These are phyloP conservation scores for Brassica juncea DNA, from an alignment of 345 rosid genomes.

Conservation along the genomic window DNA sequence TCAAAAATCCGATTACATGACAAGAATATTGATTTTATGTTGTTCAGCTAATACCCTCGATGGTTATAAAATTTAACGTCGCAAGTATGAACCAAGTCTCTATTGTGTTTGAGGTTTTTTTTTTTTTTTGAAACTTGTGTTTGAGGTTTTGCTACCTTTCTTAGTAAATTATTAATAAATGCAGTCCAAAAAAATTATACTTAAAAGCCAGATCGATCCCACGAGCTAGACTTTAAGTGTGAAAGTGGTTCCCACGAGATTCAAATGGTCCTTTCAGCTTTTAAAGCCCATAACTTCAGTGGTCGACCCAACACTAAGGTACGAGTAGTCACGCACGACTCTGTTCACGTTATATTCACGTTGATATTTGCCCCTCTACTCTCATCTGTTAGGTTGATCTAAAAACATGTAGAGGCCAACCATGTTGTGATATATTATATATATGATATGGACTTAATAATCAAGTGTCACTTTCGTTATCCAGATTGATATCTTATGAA, in stretches of 20 bases:
- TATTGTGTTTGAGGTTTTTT: background rate
- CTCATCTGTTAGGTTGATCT: slow-evolving; percentile 25
- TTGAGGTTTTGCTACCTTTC: background rate
- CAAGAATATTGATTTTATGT: background rate
- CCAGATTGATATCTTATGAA: slow-evolving; percentile 5
- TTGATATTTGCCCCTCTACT: slow-evolving; percentile 25
- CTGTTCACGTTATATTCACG: slow-evolving; percentile 36
- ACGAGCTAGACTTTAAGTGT: slow-evolving; percentile 22
- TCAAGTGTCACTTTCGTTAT: slow-evolving; percentile 24
- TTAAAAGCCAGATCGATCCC: slow-evolving; percentile 13
- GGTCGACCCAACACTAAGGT: slow-evolving; percentile 43
- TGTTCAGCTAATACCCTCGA: background rate
- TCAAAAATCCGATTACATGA: background rate
- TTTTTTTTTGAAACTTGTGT: no score
- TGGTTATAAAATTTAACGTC: background rate
- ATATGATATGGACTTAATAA: slow-evolving; percentile 17
- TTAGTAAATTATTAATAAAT: no score
- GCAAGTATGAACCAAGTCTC: background rate
- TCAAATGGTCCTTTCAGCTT: slow-evolving; percentile 31
- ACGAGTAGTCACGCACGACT: slow-evolving; percentile 42
- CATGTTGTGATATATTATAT: slow-evolving; percentile 11
- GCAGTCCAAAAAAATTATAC: no score
- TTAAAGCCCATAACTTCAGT: slow-evolving; percentile 36
- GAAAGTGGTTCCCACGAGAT: slow-evolving; percentile 34
- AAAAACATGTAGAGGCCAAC: slow-evolving; percentile 25